phyloP scores from a whole-genome alignment of 2,329 filamentous ascomycete species.

The Neurospora sp. region DNA sequence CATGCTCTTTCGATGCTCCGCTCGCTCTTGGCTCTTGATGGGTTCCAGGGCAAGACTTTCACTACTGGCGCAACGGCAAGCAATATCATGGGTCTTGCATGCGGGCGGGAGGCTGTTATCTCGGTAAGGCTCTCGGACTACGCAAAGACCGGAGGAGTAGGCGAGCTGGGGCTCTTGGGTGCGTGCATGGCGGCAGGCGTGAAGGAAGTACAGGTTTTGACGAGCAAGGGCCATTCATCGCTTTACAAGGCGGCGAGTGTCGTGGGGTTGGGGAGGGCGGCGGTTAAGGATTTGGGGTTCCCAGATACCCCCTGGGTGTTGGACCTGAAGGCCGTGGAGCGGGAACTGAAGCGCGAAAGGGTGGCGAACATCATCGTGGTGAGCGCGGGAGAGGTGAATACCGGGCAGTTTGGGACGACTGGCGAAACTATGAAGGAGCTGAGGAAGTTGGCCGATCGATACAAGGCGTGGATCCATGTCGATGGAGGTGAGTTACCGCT shows the following conservation, averaged over 20 bases:
- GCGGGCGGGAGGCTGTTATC: constrained; percentile 55
- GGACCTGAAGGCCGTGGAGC: constrained; percentile 56
- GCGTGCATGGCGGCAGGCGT: constrained; percentile 57
- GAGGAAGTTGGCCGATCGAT: constrained; percentile 58
- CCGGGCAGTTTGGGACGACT: constrained; percentile 63
- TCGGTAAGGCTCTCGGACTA: constrained; percentile 22
- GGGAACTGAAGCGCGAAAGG: constrained; percentile 39
- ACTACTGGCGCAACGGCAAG: constrained; percentile 60
- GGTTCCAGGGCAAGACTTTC: constrained; percentile 41
- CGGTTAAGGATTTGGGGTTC: constrained; percentile 51
- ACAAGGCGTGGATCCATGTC: constrained; percentile 78
- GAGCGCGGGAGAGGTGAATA: constrained; percentile 87
- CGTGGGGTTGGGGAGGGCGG: constrained; percentile 63
- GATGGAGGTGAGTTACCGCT: constrained; percentile 52
- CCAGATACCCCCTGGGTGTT: constrained; percentile 55
- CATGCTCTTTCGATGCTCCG: constrained; percentile 59
- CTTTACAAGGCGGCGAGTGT: constrained; percentile 74
- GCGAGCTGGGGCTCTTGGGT: constrained; percentile 57
- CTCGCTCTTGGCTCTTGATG: constrained; percentile 54
- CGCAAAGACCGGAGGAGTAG: constrained; percentile 37
- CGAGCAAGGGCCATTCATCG: constrained; percentile 75
- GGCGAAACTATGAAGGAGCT: constrained; percentile 49
- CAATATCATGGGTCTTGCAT: constrained; percentile 68
- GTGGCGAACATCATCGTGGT: constrained; percentile 66
- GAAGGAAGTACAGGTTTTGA: constrained; percentile 63